Evolutionary conservation across 495 filamentous ascomycete species (phyloP).

Genomic region (Mycothermus thermophilus): DNA sequence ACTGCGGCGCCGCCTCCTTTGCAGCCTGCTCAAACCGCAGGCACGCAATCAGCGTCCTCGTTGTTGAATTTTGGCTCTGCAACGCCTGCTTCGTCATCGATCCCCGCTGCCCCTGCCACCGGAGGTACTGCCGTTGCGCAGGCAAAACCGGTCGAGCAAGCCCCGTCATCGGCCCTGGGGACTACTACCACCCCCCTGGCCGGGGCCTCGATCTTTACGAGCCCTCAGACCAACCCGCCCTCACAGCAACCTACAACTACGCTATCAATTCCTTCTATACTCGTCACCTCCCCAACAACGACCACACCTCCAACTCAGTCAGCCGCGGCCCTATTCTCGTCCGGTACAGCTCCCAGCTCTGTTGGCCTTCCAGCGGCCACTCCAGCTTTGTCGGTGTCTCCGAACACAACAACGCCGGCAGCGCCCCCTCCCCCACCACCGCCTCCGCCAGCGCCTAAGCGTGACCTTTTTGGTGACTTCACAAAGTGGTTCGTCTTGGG

Average conservation of each 20-base stretch:
- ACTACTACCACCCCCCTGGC: too few species aligned
- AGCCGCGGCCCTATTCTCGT: too few species aligned
- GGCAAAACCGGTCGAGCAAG: background rate
- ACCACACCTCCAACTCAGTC: background rate
- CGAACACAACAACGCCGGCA: background rate
- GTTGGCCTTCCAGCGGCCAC: too few species aligned
- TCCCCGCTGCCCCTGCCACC: background rate
- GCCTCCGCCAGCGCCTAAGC: conserved; percentile 3
- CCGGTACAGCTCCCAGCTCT: too few species aligned
- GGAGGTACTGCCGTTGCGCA: background rate
- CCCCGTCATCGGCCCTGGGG: too few species aligned
- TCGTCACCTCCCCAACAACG: conserved; percentile 1
- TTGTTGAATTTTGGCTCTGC: too few species aligned
- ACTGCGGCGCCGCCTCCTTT: too few species aligned
- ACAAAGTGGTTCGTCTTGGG: conserved; percentile 33
- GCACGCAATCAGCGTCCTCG: too few species aligned
- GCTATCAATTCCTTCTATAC: conserved; percentile 2
- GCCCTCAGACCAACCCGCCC: background rate
- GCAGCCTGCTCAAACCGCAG: too few species aligned
- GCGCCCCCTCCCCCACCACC: background rate
- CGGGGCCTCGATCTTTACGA: too few species aligned
- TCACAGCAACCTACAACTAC: background rate
- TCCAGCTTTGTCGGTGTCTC: too few species aligned
- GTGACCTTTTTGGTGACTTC: conserved; percentile 26
- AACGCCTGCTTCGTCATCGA: background rate